Evolutionary conservation across 75 land plant species (phyloP).

Genomic region (Cryptomeria japonica): DNA sequence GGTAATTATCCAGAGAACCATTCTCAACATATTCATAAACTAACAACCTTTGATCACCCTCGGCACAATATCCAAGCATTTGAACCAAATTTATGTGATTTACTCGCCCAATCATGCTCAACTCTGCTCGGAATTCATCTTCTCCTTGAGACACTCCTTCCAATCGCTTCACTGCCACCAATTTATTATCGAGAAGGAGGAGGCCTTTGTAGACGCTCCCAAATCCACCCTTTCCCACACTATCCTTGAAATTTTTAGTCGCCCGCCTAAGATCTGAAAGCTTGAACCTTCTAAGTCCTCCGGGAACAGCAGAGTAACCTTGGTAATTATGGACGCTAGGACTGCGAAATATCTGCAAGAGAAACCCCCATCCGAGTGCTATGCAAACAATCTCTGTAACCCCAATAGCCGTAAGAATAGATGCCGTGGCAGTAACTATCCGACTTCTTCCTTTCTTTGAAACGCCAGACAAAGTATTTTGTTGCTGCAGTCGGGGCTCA

Average conservation of each 20-base stretch:
- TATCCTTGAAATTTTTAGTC: no score
- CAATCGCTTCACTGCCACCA: no score
- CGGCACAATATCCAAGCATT: neutral
- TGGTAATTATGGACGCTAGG: constrained; percentile 19
- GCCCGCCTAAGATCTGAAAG: no score
- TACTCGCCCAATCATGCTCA: no score
- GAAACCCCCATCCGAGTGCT: neutral
- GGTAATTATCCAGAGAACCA: neutral
- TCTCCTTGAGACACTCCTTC: no score
- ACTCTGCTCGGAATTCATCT: no score
- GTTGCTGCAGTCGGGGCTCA: neutral
- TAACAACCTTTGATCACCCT: neutral
- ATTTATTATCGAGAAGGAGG: no score
- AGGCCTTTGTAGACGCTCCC: no score
- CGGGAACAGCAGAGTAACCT: neutral
- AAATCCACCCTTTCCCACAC: no score
- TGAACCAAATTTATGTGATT: no score
- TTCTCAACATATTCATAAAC: neutral
- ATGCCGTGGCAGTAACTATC: neutral
- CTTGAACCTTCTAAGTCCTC: no score
- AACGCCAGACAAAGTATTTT: neutral
- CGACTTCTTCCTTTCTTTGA: neutral
- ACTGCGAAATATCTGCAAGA: neutral
- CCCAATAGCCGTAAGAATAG: neutral
- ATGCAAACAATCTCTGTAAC: neutral